phyloP scores from a whole-genome alignment of 371 early-diverging fungal genomes.

The Dichotomocladium elegans region DNA sequence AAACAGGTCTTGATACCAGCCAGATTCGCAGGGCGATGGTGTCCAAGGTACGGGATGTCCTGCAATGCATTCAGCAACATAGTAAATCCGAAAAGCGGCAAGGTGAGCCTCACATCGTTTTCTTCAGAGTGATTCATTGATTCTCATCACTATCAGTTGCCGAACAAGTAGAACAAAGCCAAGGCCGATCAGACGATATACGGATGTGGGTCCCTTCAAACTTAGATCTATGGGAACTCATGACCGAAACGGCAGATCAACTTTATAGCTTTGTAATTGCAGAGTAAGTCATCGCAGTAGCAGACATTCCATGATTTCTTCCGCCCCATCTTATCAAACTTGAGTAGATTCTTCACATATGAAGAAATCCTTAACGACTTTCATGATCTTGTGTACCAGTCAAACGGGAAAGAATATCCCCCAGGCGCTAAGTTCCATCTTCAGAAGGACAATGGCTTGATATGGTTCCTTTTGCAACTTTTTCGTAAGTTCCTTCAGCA shows the following conservation, averaged over 20 bases:
- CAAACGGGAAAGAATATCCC: constrained; percentile 43
- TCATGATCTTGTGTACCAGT: constrained; percentile 56
- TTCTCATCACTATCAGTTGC: too few relatives aligned
- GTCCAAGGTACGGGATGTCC: constrained; percentile 59
- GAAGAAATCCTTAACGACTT: constrained; percentile 64
- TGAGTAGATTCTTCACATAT: constrained; percentile 54
- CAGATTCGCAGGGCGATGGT: constrained; percentile 69
- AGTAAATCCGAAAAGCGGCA: constrained; percentile 17
- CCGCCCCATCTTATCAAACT: too few relatives aligned
- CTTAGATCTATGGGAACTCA: constrained; percentile 68
- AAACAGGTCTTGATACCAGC: constrained; percentile 42
- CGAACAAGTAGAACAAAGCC: too few relatives aligned
- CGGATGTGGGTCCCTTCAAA: constrained; percentile 66
- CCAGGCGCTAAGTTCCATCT: constrained; percentile 38
- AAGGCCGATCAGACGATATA: too few relatives aligned
- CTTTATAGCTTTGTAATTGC: constrained; percentile 71
- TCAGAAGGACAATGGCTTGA: constrained; percentile 69
- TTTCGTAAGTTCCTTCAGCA: constrained; percentile 53
- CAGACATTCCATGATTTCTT: too few relatives aligned
- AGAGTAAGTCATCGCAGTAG: constrained; percentile 28
- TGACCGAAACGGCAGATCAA: constrained; percentile 78
- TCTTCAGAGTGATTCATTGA: too few relatives aligned
- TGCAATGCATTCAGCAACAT: constrained; percentile 60
- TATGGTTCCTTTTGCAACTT: constrained; percentile 72
- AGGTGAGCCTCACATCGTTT: too few relatives aligned